Evolutionary conservation across 805 yeast species (phyloP).

Genomic region (Ogataea thermomethanolica): DNA sequence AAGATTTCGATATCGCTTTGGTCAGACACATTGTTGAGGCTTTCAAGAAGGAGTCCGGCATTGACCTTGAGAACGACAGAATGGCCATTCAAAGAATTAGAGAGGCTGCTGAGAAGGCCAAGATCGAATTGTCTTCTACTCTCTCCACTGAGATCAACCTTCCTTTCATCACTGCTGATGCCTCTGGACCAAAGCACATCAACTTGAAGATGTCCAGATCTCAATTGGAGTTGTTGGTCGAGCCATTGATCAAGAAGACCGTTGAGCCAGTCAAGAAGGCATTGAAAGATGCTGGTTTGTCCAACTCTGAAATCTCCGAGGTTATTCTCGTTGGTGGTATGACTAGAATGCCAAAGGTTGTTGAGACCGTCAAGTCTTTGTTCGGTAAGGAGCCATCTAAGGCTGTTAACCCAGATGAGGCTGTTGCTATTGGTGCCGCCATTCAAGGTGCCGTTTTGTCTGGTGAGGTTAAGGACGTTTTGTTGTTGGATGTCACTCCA

Average conservation of each 20-base stretch:
- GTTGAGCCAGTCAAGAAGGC: conserved; percentile 73
- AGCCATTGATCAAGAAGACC: conserved; percentile 63
- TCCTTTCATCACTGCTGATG: conserved; percentile 61
- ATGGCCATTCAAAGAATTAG: conserved; percentile 69
- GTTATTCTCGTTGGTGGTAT: conserved; percentile 82
- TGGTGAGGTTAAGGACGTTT: conserved; percentile 77
- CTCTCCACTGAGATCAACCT: conserved; percentile 57
- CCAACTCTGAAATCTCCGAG: conserved; percentile 65
- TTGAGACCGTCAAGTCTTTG: conserved; percentile 54
- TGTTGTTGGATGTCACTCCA: conserved; percentile 79
- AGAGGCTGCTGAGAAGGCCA: conserved; percentile 75
- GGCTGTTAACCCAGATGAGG: conserved; percentile 84
- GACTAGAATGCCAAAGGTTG: conserved; percentile 85
- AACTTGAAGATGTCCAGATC: conserved; percentile 57
- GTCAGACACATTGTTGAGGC: conserved; percentile 68
- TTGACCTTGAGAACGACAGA: conserved; percentile 50
- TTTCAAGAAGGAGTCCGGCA: conserved; percentile 52
- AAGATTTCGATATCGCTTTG: conserved; percentile 82
- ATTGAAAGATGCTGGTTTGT: conserved; percentile 66
- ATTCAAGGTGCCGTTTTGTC: conserved; percentile 84
- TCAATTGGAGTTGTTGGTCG: conserved; percentile 63
- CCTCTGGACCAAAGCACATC: conserved; percentile 53
- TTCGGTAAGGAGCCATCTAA: conserved; percentile 67
- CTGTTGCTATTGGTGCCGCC: conserved; percentile 90
- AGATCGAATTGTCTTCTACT: conserved; percentile 70